Base-by-base conservation (phyloP, 2,329 filamentous ascomycete genomes). In the Colletotrichum sp. region DNA sequence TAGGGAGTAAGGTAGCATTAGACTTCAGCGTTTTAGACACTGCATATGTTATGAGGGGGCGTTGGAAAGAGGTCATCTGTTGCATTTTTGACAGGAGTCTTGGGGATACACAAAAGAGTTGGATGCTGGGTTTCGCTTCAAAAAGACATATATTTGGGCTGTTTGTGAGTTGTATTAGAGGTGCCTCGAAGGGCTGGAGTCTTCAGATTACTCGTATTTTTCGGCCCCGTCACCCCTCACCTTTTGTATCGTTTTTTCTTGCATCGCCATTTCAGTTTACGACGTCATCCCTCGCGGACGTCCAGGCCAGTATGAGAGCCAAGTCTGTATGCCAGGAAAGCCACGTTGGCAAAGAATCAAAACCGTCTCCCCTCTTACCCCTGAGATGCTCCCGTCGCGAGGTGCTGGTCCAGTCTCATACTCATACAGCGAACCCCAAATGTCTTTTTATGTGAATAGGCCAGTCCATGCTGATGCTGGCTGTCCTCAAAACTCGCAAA, bases 61-160 rank as follows among this genome's bases (percentile, higher is more conserved):
- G 73, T 76, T 73, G 28, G 73, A 26, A 43, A 69, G 43, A 69
- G 58, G 48, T 52, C 64, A 64, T 30, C n/a, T 76, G 73, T 36
- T 76, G 73, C 73, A 76, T 76, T 76, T 73, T 52, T 52, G n/a
- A 75, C 24, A 69, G 73, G 73, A 76, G 73, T 76, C 21, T 28
- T 32, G 58, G 58, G 70, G 43, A 60, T 69, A 73, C 28, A 76
- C 28, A 58, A 52, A 73, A 65, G 32, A 12, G 28, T 32, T 30
- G 62, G 18, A 34, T 36, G 38, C 9, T 70, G 56, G 16, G 24
- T 64, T 38, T 18, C 18, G 18, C 61, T 38, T 64, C 32, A 24
- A 21, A 15, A 34, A 38, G 34, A 21, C 34, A 64, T 8, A 64
- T 38, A 64, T 36, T 64, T 26, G n/a, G 34, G 61, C 24, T 28